Percentiles rank a stretch among this genome's conserved stretches.
Evolutionary conservation across 768 basidiomycete genomes (phyloP).

Genomic region (Termitomyces sp.): DNA sequence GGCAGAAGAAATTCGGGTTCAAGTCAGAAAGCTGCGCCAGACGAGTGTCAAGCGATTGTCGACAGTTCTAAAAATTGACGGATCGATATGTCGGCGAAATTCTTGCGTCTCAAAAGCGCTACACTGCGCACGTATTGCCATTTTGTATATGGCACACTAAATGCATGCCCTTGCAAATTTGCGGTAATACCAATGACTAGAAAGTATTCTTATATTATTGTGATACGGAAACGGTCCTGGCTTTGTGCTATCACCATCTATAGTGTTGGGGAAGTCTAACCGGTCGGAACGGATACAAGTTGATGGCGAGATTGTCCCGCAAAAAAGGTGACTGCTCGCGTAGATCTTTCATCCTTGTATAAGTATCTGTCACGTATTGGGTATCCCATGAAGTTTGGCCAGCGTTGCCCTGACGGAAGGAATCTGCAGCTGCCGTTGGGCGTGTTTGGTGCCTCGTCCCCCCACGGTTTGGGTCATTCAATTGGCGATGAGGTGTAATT

Average conservation of each 20-base stretch:
- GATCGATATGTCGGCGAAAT: slow-evolving; percentile 64
- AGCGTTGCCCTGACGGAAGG: neutral
- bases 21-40: too few relatives aligned
- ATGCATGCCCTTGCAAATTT: too few relatives aligned
- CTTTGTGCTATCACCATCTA: slow-evolving; percentile 28
- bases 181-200: too few relatives aligned
- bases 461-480: neutral
- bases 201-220: slow-evolving; percentile 22
- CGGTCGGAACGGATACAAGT: too few relatives aligned
- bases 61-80: too few relatives aligned
- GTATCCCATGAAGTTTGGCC: neutral
- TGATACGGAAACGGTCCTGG: too few relatives aligned
- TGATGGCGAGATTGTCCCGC: neutral
- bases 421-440: neutral
- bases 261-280: neutral
- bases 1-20: too few relatives aligned
- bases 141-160: too few relatives aligned
- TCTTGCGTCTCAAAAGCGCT: slow-evolving; percentile 64
- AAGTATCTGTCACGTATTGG: neutral
- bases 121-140: too few relatives aligned
- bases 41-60: too few relatives aligned
- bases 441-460: neutral
- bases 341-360: too few relatives aligned
- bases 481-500: neutral
- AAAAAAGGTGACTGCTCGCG: neutral